Base-by-base conservation (phyloP, 371 early-diverging fungal species). In the Actinomortierella ambigua region DNA sequence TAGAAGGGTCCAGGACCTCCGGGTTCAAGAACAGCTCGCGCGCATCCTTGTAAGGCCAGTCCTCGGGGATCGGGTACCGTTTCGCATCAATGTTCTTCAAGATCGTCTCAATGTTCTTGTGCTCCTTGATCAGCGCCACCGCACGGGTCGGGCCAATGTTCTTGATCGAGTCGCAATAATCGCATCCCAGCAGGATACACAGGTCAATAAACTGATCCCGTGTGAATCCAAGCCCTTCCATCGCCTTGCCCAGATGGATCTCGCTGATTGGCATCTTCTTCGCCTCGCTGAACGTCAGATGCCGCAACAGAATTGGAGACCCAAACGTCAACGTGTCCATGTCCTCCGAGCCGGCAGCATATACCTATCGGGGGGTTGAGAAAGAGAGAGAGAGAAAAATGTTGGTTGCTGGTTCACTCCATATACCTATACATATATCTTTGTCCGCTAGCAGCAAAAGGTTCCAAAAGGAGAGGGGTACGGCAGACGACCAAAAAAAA, bases 311-410 rank as follows among this genome's bases (percentile, higher is more conserved):
- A 17, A 96, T 82, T 1, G 98, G 97, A 2, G 98, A 76, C 6
- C 90, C 91, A 80, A 99, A 99, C 3, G 98, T 95, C 55, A 99
- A 81, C 0, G 99, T 98, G 77, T 99, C 99, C 99, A 99, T 99
- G 82, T 99, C 99, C 76, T 99, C 99, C 1, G 98, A 96, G 4
- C 95, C 99, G 23, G 99, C 98, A 8, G 93, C 99, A 77, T 91
- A 96, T 4, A 99, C 99, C 69, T 82, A 60, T 50, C 11, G 11
- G 34, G 11, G 34, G 34, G 11, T 6, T 34, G 11, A 6, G 11
- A 6, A 34, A 34, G 34, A 34, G 23, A 18, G 23, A 0, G 11
- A 9, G 39, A 40, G 54, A 14, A 23, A 54, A 39, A 68, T 76
- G 40, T 6, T 6, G 34, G 11, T 34, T 34, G 34, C 34, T 34